Conservation (phyloP, 495 filamentous ascomycete genomes). For the Aspergillus avenaceus region DNA sequence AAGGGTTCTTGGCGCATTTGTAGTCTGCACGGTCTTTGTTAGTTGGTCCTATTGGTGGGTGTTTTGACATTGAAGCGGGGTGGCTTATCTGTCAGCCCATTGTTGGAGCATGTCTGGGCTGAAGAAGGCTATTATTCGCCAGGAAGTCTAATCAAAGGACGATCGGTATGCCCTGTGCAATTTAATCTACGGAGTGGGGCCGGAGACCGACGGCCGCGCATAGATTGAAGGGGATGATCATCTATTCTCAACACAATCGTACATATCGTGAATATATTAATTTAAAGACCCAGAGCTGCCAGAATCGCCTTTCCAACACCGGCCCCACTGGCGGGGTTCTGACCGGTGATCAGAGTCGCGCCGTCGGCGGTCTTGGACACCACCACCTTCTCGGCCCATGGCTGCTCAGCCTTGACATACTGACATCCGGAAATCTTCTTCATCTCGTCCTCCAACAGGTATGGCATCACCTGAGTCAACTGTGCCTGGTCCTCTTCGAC, state of each 20-base stretch:
- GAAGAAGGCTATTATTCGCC: not conserved
- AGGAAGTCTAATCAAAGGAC: no score
- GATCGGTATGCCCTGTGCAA: not conserved
- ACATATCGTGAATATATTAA: not conserved
- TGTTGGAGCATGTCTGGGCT: not conserved
- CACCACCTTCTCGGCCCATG: constrained; percentile 58
- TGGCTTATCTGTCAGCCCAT: not conserved
- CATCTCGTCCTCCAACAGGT: constrained; percentile 59
- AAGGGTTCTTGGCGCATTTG: not conserved
- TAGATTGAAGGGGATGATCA: not conserved
- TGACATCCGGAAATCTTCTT: constrained; percentile 42
- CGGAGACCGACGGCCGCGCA: not conserved
- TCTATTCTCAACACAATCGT: not conserved
- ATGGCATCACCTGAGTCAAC: constrained; percentile 53
- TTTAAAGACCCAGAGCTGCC: constrained; percentile 28
- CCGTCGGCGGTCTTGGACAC: constrained; percentile 40
- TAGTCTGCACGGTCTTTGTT: no score
- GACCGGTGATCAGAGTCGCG: constrained; percentile 63
- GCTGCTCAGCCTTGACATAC: constrained; percentile 55
- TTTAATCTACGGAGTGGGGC: not conserved
- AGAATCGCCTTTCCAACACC: constrained; percentile 51
- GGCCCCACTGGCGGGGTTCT: constrained; percentile 67
- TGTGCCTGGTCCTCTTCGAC: constrained; percentile 56
- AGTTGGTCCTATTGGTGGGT: not conserved
- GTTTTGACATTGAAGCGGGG: not conserved